Base-by-base conservation (phyloP, 2,329 filamentous ascomycete species). In the Saccharata proteae region DNA sequence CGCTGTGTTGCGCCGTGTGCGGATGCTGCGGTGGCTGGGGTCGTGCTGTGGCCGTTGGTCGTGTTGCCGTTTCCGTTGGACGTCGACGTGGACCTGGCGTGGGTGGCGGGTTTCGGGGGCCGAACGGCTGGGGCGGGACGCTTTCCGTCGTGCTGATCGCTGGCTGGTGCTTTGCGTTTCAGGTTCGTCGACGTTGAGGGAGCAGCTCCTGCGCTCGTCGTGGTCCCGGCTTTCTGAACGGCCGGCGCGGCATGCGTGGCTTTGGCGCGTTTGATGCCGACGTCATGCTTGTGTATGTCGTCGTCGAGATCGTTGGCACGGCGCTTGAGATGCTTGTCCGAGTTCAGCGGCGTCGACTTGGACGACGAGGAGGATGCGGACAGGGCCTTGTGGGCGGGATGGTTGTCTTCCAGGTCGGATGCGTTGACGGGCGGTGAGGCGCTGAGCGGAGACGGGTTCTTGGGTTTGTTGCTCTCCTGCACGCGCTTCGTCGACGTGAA, bases 351-450 rank as follows among this genome's bases (percentile, higher is more conserved):
- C 6, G 43, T 42, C 11, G 38, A 38, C 36, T 56, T 58, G 10
- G 46, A 25, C 12, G n/a, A 25, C 4, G 54, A 57, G 3, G 49
- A 39, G 14, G 48, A 46, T 6, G 47, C 51, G 9, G 49, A 51
- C 16, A 53, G 49, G 8, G 47, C 48, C 26, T 55, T 57, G 42
- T 57, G 49, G 10, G 54, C 49, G 9, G 54, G 52, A 31, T 59
- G 45, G 40, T 56, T 54, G 44, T 64, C 55, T 38, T 69, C 58
- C 34, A 68, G 55, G 44, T 76, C 69, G 13, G 71, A 74, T 16
- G 67, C 67, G 46, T 72, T 74, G 38, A 71, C 64, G 5, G 71
- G 71, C 14, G 70, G 69, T 3, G 72, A 74, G 5, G 69, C 70
- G 7, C 67, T 71, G 8, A 76, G 62, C 9, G 71, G 71, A 11